phyloP scores from a whole-genome alignment of 1,139 yeast species.

The Petasospora rhodanensis region DNA sequence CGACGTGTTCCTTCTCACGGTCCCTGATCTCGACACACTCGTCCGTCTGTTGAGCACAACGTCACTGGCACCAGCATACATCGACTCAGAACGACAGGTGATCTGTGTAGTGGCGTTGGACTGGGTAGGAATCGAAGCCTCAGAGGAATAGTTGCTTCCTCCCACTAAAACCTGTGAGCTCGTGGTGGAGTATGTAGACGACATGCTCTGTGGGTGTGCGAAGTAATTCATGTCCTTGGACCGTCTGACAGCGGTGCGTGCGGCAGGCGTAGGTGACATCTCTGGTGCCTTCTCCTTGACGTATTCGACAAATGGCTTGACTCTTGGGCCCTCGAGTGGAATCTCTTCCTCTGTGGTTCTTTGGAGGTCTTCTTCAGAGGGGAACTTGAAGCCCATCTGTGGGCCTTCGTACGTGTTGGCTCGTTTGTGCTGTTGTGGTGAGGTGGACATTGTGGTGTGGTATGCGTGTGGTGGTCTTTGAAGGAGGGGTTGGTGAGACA shows the following conservation, averaged over 20 bases:
- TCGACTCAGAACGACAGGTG: conserved; percentile 9
- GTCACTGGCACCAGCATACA: not conserved
- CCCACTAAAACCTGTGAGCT: too few relatives aligned
- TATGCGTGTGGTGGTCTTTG: conserved; percentile 1
- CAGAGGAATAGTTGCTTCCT: conserved; percentile 3
- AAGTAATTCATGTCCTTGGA: conserved; percentile 6
- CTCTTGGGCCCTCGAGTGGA: conserved; percentile 14
- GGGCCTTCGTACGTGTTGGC: conserved; percentile 25
- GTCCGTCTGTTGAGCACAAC: conserved; percentile 1
- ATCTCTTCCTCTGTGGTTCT: not conserved
- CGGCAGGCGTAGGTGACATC: conserved; percentile 1
- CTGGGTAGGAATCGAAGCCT: conserved; percentile 17
- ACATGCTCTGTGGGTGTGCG: conserved; percentile 1
- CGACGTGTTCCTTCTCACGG: conserved; percentile 4
- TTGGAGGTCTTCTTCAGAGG: conserved; percentile 17
- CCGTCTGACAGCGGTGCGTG: too few relatives aligned
- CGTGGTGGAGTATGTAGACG: conserved; percentile 2
- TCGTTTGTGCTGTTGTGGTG: conserved; percentile 16
- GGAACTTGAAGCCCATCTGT: conserved; percentile 24
- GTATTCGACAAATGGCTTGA: conserved; percentile 16
- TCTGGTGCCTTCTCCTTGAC: conserved; percentile 4
- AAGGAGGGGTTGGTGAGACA: too few relatives aligned
- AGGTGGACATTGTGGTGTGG: conserved; percentile 1
- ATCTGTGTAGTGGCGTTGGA: conserved; percentile 18
- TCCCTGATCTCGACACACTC: not conserved